These are phyloP conservation scores for Somion occarium DNA, from an alignment of 1,284 basidiomycete species.

Conservation along the genomic window DNA sequence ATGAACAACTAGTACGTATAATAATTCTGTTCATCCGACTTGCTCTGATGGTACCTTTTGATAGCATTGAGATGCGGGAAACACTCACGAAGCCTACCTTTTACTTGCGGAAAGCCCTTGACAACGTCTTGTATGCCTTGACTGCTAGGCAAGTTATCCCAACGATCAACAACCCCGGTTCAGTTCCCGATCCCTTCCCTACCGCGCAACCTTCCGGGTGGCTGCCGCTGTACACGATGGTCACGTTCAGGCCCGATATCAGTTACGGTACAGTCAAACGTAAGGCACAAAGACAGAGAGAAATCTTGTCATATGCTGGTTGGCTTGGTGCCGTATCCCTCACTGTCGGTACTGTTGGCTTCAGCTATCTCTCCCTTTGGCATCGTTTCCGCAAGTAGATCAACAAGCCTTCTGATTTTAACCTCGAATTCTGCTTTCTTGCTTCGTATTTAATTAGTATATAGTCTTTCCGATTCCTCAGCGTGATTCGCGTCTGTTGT, in stretches of 20 bases:
- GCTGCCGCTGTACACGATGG: constrained; percentile 95
- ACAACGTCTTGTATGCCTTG: constrained; percentile 68
- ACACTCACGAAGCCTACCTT: constrained; percentile 82
- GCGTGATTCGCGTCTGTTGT: too few relatives aligned
- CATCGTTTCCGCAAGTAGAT: not conserved
- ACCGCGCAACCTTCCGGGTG: constrained; percentile 63
- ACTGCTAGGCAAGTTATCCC: constrained; percentile 42
- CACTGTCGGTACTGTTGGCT: constrained; percentile 29
- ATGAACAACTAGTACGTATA: constrained; percentile 94
- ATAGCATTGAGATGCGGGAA: constrained; percentile 91
- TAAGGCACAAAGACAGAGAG: constrained; percentile 58
- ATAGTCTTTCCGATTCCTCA: too few relatives aligned
- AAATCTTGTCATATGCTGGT: constrained; percentile 35
- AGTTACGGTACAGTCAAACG: constrained; percentile 74
- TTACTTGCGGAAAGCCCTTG: constrained; percentile 77
- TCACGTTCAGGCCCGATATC: constrained; percentile 93
- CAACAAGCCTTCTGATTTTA: too few relatives aligned
- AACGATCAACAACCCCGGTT: constrained; percentile 18
- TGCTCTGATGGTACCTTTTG: constrained; percentile 4
- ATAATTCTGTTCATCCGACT: not conserved
- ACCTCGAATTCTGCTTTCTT: too few relatives aligned
- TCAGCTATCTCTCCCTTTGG: constrained; percentile 1
- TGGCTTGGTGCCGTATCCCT: constrained; percentile 39
- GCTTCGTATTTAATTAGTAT: too few relatives aligned
- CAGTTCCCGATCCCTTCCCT: constrained; percentile 58